Base-by-base conservation (phyloP, 1,284 basidiomycete species). In the Anthracocystis panici-leucophaei region DNA sequence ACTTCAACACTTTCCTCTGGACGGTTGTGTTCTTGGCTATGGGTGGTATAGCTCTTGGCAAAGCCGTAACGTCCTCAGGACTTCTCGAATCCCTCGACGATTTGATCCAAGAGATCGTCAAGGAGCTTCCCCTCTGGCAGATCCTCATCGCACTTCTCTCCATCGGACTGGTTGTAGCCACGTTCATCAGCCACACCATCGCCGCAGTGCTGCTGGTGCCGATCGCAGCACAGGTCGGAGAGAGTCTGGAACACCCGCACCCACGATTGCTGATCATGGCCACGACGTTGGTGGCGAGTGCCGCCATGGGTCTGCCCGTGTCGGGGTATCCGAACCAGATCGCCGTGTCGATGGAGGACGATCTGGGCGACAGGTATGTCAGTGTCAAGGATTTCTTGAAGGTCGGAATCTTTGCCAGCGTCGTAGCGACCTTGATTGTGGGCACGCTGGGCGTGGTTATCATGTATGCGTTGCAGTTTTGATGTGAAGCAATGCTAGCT, bases 231-330 rank as follows among this genome's bases (percentile, higher is more conserved):
- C 91, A 94, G 86, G 93, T 99, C 18, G 97, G 94, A 5, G 87
- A 88, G 31, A 92, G 89, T 49, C 88, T 98, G 59, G 60, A 67
- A n/a, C 57, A 65, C 20, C 82, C 83, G 8, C 83, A 84, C 46
- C 83, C 83, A 10, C 60, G 81, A 6, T 59, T 84, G 52, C 63
- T 85, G 14, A 84, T 84, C 66, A 84, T 85, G 85, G 85, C 87
- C 51, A 98, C 95, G 10, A 94, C 91, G 2, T 87, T 99, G 70
- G 92, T 97, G 62, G 97, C 95, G 81, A 95, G 93, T 31, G 89
- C 94, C 3, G 97, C 96, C 1, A 99, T 99, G 96, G 97, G 95
- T 7, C 92, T 99, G 88, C 95, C 95, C 4, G 95, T 98, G 38
- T 95, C 93, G 66, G 96, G 96, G 7, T 98, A 99, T 88, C 96